Evolutionary conservation across 2,329 filamentous ascomycete genomes (phyloP), one percentile per base, ranked within the genome.

Genomic region (Leptodontidium sp.): DNA sequence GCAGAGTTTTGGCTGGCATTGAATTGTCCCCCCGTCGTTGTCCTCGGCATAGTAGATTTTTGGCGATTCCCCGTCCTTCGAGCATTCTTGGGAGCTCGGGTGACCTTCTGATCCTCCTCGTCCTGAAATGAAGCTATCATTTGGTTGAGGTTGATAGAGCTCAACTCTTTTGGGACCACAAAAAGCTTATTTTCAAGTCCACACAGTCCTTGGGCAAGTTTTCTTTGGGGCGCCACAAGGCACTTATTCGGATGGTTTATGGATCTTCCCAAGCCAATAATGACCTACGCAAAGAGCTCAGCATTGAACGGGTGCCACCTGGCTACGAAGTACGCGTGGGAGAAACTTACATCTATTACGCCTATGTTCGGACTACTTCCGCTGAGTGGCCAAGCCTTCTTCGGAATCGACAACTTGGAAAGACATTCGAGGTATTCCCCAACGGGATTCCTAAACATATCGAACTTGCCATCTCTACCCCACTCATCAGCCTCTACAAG

Each of bases 341-440:
- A 35, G 15, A n/a, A 35, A 68, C 69, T 65, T 32, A 71, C 69
- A 61, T 71, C 69, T 26, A 71, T 65, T 26, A 71, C 61, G 32
- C 69, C 69, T 26, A 65, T 66, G 14, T 47, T 61, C 49, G 15
- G 21, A 47, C 61, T 49, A 32, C 43, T 35, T 1, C 45, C 64
- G 21, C 40, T n/a, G 24, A 58, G 29, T 7, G 32, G 52, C 38
- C 59, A 38, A 21, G 58, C 55, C 24, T 45, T 62, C 45, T 67
- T 45, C 17, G 70, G 67, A 47, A 68, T 35, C 14, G 52, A 14
- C 17, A 55, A 17, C 45, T 69, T 67, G 11, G 70, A 66, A 55
- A 71, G 59, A 15, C 61, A 63, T 21, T 65, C 67, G 6, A 71
- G 57, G 24, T 71, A 71, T n/a, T 68, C 67, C 26, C 70, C 70